A percentile compares a stretch with the other conserved stretches of the same genome.
These are phyloP conservation scores for Mucor velutinosus DNA, from an alignment of 371 early-diverging fungal species.

Conservation along the genomic window DNA sequence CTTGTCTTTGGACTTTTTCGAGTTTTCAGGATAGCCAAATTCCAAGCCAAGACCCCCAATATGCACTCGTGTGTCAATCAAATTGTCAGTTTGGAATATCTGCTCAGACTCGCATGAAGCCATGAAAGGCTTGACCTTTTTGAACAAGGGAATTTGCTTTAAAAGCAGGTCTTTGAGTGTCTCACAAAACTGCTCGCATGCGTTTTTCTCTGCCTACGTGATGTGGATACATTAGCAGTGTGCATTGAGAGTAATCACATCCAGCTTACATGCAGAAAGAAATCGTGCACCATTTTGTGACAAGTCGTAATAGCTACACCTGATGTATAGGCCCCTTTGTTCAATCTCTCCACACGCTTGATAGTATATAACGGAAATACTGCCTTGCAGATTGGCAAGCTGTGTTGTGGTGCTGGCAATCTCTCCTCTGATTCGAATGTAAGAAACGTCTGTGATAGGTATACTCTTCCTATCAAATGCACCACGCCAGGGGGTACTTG, in stretches of 20 bases:
- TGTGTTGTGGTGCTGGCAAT: constrained; percentile 46
- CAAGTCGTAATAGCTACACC: constrained; percentile 55
- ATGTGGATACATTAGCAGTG: too few species aligned
- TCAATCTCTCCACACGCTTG: constrained; percentile 88
- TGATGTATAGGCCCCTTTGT: constrained; percentile 37
- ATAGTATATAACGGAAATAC: constrained; percentile 88
- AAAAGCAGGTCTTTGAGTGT: constrained; percentile 51
- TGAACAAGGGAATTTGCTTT: constrained; percentile 68
- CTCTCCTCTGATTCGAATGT: constrained; percentile 68
- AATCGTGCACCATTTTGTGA: constrained; percentile 65
- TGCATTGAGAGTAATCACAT: too few species aligned
- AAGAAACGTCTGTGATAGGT: constrained; percentile 62
- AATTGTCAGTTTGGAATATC: constrained; percentile 43
- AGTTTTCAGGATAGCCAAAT: constrained; percentile 90
- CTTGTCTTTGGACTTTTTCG: constrained; percentile 74
- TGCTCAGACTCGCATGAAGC: constrained; percentile 77
- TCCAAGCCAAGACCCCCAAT: constrained; percentile 78
- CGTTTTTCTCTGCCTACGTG: constrained; percentile 45
- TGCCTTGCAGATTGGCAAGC: constrained; percentile 61
- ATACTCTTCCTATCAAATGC: constrained; percentile 61
- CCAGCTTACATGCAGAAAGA: constrained; percentile 51
- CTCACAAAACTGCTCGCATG: constrained; percentile 60
- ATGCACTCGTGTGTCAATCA: constrained; percentile 45
- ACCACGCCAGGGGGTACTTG: constrained; percentile 27
- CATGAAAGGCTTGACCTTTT: constrained; percentile 78